phyloP scores from a whole-genome alignment of 768 basidiomycete species.

The Boletus subparvulus region DNA sequence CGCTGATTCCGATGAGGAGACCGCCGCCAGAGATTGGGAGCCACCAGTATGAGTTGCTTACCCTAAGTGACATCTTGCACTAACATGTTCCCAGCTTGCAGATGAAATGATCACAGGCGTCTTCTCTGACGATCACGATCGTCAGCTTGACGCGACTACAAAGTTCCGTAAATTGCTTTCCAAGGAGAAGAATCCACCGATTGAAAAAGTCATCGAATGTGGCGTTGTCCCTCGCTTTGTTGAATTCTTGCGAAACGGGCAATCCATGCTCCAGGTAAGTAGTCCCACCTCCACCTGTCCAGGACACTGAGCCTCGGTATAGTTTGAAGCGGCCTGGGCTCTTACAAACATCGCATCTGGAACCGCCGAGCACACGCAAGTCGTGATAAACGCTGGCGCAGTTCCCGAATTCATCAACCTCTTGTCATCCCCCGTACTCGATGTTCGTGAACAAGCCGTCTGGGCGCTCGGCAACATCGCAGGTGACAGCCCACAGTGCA shows the following conservation, averaged over 20 bases:
- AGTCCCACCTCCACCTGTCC: conserved; percentile 5
- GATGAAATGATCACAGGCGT: conserved; percentile 93
- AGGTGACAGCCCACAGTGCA: conserved; percentile 95
- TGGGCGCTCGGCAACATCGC: conserved; percentile 99
- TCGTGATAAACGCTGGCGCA: conserved; percentile 91
- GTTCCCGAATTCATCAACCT: conserved; percentile 98
- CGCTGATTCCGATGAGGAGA: conserved; percentile 91
- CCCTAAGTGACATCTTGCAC: conserved; percentile 7
- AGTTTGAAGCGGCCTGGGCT: conserved; percentile 99
- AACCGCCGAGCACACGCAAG: conserved; percentile 97
- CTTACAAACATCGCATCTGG: conserved; percentile 98
- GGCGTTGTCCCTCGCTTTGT: conserved; percentile 97
- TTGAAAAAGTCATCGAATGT: conserved; percentile 97
- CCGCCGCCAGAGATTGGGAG: conserved; percentile 67
- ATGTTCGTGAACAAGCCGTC: conserved; percentile 98
- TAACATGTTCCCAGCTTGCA: conserved; percentile 52
- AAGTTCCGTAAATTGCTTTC: conserved; percentile 98
- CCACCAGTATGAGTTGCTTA: conserved; percentile 53
- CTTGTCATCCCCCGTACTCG: conserved; percentile 88
- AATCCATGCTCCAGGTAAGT: conserved; percentile 81
- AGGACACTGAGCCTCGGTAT: conserved; percentile 4
- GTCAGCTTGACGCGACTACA: conserved; percentile 94
- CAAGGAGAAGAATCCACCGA: conserved; percentile 99
- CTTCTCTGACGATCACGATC: conserved; percentile 87
- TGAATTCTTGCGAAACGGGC: conserved; percentile 79